These are phyloP conservation scores for Coffea eugenioides DNA, from an alignment of 257 asterid species.

Conservation along the genomic window DNA sequence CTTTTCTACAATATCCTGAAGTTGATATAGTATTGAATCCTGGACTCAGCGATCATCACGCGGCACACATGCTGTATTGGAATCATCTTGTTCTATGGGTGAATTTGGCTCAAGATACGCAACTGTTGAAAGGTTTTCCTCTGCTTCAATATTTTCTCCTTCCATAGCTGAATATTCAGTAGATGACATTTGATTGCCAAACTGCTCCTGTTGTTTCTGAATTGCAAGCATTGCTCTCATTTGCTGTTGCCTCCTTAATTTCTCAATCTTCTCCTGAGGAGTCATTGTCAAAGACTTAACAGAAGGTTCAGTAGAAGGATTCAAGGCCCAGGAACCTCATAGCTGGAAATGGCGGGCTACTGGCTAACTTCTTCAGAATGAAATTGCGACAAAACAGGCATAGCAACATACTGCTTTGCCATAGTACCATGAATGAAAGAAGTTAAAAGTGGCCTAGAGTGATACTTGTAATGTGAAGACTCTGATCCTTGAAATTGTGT, in stretches of 20 bases:
- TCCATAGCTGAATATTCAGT: slow-evolving; percentile 44
- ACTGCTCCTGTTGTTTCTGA: slow-evolving; percentile 77
- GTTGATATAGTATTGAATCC: slow-evolving; percentile 67
- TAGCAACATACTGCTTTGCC: slow-evolving; percentile 40
- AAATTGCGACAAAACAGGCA: slow-evolving; percentile 30
- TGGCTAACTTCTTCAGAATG: slow-evolving; percentile 29
- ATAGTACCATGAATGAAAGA: slow-evolving; percentile 51
- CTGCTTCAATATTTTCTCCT: slow-evolving; percentile 50
- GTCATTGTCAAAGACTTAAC: slow-evolving; percentile 60
- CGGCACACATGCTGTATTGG: slow-evolving; percentile 35
- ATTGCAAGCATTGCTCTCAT: slow-evolving; percentile 88
- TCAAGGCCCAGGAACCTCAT: slow-evolving; percentile 39
- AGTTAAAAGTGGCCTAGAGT: slow-evolving; percentile 35
- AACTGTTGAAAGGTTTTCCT: slow-evolving; percentile 36
- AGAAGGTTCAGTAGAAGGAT: slow-evolving; percentile 31
- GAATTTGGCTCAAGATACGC: slow-evolving; percentile 52
- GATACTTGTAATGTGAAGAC: slow-evolving; percentile 42
- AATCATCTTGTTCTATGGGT: slow-evolving; percentile 52
- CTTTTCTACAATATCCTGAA: slow-evolving; percentile 69
- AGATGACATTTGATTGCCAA: slow-evolving; percentile 48
- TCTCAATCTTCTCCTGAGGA: slow-evolving; percentile 85
- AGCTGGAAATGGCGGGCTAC: slow-evolving; percentile 33
- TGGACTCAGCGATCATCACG: slow-evolving; percentile 52
- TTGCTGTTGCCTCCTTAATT: slow-evolving; percentile 83
- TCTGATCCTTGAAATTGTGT: slow-evolving; percentile 40